phyloP scores from a whole-genome alignment of 1,284 basidiomycete genomes.

The Sanghuangporus baumii region DNA sequence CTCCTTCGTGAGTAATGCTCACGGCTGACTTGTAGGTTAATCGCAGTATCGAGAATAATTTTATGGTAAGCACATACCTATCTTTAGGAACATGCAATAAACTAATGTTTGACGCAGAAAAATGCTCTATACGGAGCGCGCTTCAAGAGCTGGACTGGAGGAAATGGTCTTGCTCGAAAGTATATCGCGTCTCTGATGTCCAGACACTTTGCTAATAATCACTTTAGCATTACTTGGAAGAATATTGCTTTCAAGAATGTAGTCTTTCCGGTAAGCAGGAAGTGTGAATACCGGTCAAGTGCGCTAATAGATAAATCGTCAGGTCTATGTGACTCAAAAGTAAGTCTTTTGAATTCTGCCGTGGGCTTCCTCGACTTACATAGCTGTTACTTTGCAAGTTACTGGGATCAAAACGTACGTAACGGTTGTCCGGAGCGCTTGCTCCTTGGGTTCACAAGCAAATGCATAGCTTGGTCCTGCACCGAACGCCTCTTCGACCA shows the following conservation, averaged over 20 bases:
- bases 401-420: constrained; percentile 53
- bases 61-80: constrained; percentile 35
- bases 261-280: constrained; percentile 42
- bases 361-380: not conserved
- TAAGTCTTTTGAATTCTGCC: constrained; percentile 25
- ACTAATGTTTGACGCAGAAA: constrained; percentile 30
- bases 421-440: constrained; percentile 3
- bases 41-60: constrained; percentile 46
- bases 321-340: constrained; percentile 64
- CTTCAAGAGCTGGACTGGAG: constrained; percentile 67
- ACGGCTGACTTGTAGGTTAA: not conserved
- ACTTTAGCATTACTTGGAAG: constrained; percentile 48
- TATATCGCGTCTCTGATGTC: constrained; percentile 24
- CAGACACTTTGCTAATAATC: not conserved
- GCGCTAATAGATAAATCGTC: not conserved
- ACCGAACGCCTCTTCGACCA: constrained; percentile 38
- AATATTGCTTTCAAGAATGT: constrained; percentile 50
- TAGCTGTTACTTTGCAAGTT: constrained; percentile 30
- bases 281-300: not conserved
- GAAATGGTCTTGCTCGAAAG: constrained; percentile 53
- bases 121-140: constrained; percentile 51
- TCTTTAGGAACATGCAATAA: not conserved
- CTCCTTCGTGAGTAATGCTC: not conserved
- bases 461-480: constrained; percentile 35
- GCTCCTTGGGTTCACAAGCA: not conserved